Evolutionary conservation across 371 early-diverging fungal species (phyloP), one percentile per base, ranked within the genome.

Genomic region (Rhizopus arrhizus): DNA sequence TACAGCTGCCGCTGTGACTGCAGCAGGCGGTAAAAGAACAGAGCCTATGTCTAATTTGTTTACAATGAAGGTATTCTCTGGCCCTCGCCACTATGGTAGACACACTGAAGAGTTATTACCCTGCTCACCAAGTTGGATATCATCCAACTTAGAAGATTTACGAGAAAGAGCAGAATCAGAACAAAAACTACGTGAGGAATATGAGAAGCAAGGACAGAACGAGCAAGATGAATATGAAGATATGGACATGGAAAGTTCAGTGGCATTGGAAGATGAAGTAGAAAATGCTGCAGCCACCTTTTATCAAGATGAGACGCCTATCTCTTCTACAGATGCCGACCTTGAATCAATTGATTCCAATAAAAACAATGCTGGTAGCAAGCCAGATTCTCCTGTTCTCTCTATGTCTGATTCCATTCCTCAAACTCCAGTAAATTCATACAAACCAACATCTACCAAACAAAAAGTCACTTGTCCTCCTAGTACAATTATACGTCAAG

Each of bases 1-100:
- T 36, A 80, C 74, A 10, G 70, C 77, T 40, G 81, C 81, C 5
- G 77, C 81, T n/a, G 74, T 77, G 0, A 73, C 72, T 2, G 65
- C 75, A 2, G 75, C 77, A 10, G 75, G 77, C 1, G 77, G 76
- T 42, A 66, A 69, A 16, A 57, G 58, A 28, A 56, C 73, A 29
- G 71, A 66, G 9, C 75, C 75, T 9, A 75, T 77, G 65, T 54
- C 51, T 8, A 77, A 77, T 10, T 61, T 80, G 15, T 80, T 80
- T 46, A 56, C 70, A 0, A 77, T 80, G 69, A 77, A 77, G 36
- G 68, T 77, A 3, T 72, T 75, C 15, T 41, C 66, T 11, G 64
- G 64, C 28, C 43, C 58, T 45, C 56, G 57, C 10, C 56, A 53
- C 4, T 47, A 51, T 12, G 32, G 53, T n/a, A 34, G 56, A 34